Percentiles rank a stretch among this genome's conserved stretches.
Conservation (phyloP, 139 green algal species). For the Chlamydomonas urium region DNA sequence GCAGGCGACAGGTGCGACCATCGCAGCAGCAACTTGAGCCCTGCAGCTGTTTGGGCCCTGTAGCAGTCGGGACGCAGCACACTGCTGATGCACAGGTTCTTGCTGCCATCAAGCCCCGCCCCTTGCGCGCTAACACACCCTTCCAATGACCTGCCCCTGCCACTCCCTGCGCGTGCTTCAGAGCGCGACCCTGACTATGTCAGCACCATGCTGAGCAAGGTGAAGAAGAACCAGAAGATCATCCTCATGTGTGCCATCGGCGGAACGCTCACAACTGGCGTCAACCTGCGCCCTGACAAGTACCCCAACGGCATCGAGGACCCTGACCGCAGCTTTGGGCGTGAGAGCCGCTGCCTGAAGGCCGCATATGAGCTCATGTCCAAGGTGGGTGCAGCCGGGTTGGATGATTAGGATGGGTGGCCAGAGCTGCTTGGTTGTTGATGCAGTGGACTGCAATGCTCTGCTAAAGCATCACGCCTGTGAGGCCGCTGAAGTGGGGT, state of each 20-base stretch:
- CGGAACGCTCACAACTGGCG: conserved; percentile 54
- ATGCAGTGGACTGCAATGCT: background rate
- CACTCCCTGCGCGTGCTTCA: conserved; percentile 23
- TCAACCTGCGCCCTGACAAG: conserved; percentile 38
- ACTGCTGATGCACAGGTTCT: no score
- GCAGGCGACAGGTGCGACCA: conserved; percentile 52
- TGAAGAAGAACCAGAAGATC: conserved; percentile 49
- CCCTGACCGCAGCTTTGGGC: conserved; percentile 66
- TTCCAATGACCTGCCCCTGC: no score
- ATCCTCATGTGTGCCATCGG: conserved; percentile 46
- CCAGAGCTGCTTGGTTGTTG: background rate
- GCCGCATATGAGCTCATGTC: conserved; percentile 18
- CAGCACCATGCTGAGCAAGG: conserved; percentile 26
- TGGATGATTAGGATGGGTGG: background rate
- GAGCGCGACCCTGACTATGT: conserved; percentile 66
- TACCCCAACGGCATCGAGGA: conserved; percentile 42
- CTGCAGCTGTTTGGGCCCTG: conserved; percentile 4
- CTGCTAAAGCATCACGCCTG: conserved; percentile 3
- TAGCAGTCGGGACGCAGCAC: no score
- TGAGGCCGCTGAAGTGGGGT: no score
- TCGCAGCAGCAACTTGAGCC: background rate
- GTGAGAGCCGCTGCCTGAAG: conserved; percentile 73
- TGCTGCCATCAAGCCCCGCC: no score
- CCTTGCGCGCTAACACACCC: no score
- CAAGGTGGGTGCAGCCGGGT: no score